phyloP scores from a whole-genome alignment of 2,329 filamentous ascomycete genomes.

The Colletotrichum plurivorum region DNA sequence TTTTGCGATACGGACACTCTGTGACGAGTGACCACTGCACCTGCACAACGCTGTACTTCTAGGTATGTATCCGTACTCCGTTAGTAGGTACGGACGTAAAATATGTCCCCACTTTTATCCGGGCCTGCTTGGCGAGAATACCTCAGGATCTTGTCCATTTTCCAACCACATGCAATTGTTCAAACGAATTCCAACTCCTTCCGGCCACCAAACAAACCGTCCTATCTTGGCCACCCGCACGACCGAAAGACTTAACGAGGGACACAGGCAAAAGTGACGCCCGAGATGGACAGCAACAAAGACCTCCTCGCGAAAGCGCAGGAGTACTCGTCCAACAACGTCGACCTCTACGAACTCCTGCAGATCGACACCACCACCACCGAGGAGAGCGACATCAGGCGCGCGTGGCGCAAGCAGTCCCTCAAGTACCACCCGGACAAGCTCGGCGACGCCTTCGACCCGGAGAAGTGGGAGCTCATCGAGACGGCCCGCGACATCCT shows the following conservation, averaged over 20 bases:
- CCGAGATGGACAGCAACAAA: constrained; percentile 50
- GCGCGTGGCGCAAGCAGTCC: constrained; percentile 87
- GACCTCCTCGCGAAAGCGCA: constrained; percentile 68
- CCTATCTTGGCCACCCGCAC: not conserved
- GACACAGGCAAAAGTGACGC: not conserved
- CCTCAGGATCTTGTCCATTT: not conserved
- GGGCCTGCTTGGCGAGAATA: not conserved
- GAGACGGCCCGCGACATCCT: constrained; percentile 91
- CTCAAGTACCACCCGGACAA: constrained; percentile 97
- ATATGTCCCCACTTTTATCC: constrained; percentile 6
- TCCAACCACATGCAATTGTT: constrained; percentile 15
- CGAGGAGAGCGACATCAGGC: constrained; percentile 80
- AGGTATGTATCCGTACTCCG: no score
- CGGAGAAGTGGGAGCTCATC: constrained; percentile 87
- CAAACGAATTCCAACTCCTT: not conserved
- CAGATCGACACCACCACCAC: constrained; percentile 73
- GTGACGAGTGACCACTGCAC: no score
- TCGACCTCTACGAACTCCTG: constrained; percentile 86
- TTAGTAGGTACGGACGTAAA: constrained; percentile 17
- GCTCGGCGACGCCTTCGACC: constrained; percentile 79
- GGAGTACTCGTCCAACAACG: constrained; percentile 71
- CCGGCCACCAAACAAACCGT: constrained; percentile 2
- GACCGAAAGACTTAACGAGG: not conserved
- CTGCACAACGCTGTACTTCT: no score
- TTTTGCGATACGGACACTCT: no score